These are phyloP conservation scores for Kurtzmaniella quercitrusa DNA, from an alignment of 1,139 yeast genomes.

Conservation along the genomic window DNA sequence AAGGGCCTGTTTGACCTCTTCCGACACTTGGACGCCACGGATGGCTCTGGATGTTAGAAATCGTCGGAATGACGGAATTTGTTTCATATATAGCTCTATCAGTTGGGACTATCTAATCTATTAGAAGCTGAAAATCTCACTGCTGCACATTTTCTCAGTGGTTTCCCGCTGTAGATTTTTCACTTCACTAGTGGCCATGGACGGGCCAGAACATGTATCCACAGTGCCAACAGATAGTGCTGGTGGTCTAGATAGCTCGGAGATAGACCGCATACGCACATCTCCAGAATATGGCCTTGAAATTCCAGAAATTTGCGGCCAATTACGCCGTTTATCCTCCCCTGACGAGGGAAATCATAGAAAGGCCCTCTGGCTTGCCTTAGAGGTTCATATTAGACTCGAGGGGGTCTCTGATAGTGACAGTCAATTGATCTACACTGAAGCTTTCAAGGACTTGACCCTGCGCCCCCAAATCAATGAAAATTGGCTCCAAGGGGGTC, in stretches of 20 bases:
- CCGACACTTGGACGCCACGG: slow-evolving; percentile 34
- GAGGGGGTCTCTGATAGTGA: not conserved
- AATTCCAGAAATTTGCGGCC: not conserved
- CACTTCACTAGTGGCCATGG: not conserved
- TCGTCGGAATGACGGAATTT: not conserved
- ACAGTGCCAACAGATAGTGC: not conserved
- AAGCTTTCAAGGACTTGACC: not conserved
- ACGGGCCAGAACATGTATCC: not conserved
- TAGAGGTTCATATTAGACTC: not conserved
- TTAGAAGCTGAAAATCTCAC: not conserved
- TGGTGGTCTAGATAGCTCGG: not conserved
- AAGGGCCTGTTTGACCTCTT: slow-evolving; percentile 62
- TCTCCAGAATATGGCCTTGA: not conserved
- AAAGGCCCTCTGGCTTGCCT: not conserved
- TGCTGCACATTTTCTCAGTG: not conserved
- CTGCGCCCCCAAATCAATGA: not conserved
- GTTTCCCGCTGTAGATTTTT: not conserved
- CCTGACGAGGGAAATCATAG: too few species aligned
- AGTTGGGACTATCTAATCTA: not conserved
- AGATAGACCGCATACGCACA: not conserved
- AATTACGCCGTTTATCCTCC: not conserved
- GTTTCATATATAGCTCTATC: not conserved
- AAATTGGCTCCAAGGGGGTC: not conserved
- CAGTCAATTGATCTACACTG: not conserved
- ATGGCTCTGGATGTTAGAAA: not conserved